These are phyloP conservation scores for Corchorus olitorius DNA, from an alignment of 345 rosid species.

Conservation along the genomic window DNA sequence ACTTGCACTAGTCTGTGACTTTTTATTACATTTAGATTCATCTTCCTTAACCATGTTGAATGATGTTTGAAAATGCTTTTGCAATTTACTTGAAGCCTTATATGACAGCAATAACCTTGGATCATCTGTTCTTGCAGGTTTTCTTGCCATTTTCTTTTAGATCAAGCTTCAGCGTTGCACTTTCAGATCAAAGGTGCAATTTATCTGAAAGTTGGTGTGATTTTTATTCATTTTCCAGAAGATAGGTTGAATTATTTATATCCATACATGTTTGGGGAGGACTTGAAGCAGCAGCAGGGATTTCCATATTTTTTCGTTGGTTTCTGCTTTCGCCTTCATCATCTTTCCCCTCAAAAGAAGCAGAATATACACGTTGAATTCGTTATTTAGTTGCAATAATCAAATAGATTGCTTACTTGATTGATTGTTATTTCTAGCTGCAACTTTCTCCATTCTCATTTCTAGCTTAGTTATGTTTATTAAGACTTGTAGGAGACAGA, in stretches of 20 bases:
- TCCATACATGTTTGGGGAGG: not conserved
- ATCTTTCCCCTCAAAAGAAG: not conserved
- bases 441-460: not conserved
- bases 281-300: not conserved
- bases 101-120: slow-evolving; percentile 2
- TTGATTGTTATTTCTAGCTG: not conserved
- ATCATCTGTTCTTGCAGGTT: slow-evolving; percentile 28
- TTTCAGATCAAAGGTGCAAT: slow-evolving; percentile 1
- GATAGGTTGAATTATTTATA: not conserved
- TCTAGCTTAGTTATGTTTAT: not conserved
- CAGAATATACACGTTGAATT: not conserved
- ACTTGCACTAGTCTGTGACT: no score
- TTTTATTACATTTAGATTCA: not conserved
- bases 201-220: not conserved
- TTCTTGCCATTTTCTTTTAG: slow-evolving; percentile 10
- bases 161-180: slow-evolving; percentile 19
- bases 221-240: not conserved
- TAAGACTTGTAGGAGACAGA: not conserved
- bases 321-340: slow-evolving; percentile 12
- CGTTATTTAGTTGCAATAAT: not conserved
- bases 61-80: not conserved
- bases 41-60: not conserved
- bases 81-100: not conserved
- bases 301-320: slow-evolving; percentile 1
- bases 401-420: slow-evolving; percentile 2